A percentile compares a stretch with the other conserved stretches of the same genome.
These are phyloP conservation scores for Paecilomyces dactylethromorphus DNA, from an alignment of 2,329 filamentous ascomycete species.

Conservation along the genomic window DNA sequence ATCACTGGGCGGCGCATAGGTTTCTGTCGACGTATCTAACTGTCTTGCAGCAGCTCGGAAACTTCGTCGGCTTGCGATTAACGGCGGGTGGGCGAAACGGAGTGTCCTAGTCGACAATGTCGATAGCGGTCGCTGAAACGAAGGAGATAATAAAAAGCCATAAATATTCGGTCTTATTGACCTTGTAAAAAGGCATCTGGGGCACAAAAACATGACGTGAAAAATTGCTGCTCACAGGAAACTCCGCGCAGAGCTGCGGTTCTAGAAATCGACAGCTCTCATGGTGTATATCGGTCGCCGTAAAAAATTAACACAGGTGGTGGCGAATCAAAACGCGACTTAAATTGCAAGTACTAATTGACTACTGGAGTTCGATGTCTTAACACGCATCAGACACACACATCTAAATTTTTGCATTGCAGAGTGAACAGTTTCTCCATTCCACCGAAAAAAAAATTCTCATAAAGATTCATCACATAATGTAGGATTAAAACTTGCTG, in stretches of 20 bases:
- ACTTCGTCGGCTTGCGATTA: neutral
- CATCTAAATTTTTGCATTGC: too few relatives aligned
- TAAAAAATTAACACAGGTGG: neutral
- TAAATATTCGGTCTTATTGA: conserved; percentile 5
- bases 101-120: conserved; percentile 1
- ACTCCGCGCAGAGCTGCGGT: conserved; percentile 11
- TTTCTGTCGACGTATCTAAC: neutral
- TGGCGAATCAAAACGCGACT: neutral
- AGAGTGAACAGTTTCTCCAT: too few relatives aligned
- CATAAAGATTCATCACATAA: neutral
- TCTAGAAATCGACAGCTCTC: conserved; percentile 11
- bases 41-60: neutral
- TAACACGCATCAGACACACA: too few relatives aligned
- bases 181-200: conserved; percentile 17
- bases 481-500: neutral
- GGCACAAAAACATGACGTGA: conserved; percentile 21
- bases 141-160: neutral
- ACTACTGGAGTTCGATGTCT: neutral
- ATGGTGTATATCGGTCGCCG: conserved; percentile 9
- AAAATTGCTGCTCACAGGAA: conserved; percentile 8
- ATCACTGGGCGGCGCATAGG: conserved; percentile 3
- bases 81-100: conserved; percentile 2
- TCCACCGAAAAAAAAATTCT: neutral
- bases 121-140: neutral
- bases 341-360: neutral